These are phyloP conservation scores for Eimeria sp. DNA, from an alignment of 169 alveolate genomes.

Conservation along the genomic window DNA sequence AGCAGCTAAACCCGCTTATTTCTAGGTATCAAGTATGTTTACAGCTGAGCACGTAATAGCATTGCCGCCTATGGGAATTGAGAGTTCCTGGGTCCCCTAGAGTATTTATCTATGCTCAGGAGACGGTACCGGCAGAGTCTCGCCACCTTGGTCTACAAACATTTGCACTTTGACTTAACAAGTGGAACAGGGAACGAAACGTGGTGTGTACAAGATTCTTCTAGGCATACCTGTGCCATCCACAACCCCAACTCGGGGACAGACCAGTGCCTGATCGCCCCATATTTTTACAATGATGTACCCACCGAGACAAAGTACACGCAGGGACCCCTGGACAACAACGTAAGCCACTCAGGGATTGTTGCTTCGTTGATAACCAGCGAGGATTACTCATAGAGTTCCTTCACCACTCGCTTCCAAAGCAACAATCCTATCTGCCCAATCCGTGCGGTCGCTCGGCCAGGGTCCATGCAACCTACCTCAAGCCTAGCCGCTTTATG, in stretches of 20 bases:
- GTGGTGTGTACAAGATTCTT: neutral
- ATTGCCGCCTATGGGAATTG: neutral
- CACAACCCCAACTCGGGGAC: neutral
- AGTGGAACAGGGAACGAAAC: neutral
- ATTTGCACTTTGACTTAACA: neutral
- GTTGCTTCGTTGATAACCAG: neutral
- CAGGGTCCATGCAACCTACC: slow-evolving; percentile 34
- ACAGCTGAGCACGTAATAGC: neutral
- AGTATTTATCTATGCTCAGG: neutral
- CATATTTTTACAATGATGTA: slow-evolving; percentile 10
- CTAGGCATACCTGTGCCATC: neutral
- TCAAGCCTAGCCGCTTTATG: slow-evolving; percentile 68
- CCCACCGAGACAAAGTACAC: slow-evolving; percentile 51
- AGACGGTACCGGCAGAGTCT: neutral
- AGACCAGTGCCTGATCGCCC: neutral
- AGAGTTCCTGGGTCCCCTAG: neutral
- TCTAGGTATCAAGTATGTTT: slow-evolving; percentile 10
- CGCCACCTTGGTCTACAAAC: neutral
- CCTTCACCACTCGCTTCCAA: neutral
- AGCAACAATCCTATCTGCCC: neutral
- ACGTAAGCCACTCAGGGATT: slow-evolving; percentile 18
- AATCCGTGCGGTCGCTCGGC: neutral
- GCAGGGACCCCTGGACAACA: slow-evolving; percentile 70
- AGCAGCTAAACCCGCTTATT: neutral
- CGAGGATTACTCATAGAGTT: neutral